phyloP scores from a whole-genome alignment of 148 eudicot species.

The Cornus controversa region DNA sequence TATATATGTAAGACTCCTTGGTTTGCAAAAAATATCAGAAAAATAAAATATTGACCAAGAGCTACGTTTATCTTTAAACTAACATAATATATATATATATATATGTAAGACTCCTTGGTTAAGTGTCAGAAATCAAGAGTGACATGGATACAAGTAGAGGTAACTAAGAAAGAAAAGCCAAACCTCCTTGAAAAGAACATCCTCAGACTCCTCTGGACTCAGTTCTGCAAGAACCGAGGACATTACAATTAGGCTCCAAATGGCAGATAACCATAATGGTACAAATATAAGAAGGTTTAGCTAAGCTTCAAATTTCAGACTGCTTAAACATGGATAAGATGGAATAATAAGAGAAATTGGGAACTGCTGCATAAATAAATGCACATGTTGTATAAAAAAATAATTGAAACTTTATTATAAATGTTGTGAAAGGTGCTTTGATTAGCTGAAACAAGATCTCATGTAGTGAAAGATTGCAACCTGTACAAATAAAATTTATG shows the following conservation, averaged over 20 bases:
- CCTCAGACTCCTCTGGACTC: slow-evolving; percentile 89
- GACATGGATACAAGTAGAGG: background rate
- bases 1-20: no score
- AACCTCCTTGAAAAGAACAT: slow-evolving; percentile 98
- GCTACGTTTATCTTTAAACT: background rate
- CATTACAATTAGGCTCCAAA: background rate
- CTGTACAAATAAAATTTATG: background rate
- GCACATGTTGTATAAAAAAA: background rate
- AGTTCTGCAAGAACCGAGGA: slow-evolving; percentile 52
- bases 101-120: background rate
- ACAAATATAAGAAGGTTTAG: background rate
- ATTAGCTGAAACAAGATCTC: background rate
- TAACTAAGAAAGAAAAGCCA: slow-evolving; percentile 14
- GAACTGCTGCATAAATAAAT: background rate
- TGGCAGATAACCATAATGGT: no score
- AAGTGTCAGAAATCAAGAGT: background rate
- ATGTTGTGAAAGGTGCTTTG: background rate
- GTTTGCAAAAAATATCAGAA: background rate
- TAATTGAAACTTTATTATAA: background rate
- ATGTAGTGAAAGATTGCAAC: background rate
- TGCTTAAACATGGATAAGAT: background rate
- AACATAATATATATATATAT: no score
- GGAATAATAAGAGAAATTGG: background rate
- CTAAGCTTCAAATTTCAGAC: background rate
- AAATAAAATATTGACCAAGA: background rate